These are phyloP conservation scores for Fusarium neocosmosporiellum DNA, from an alignment of 2,329 filamentous ascomycete species.

Conservation along the genomic window DNA sequence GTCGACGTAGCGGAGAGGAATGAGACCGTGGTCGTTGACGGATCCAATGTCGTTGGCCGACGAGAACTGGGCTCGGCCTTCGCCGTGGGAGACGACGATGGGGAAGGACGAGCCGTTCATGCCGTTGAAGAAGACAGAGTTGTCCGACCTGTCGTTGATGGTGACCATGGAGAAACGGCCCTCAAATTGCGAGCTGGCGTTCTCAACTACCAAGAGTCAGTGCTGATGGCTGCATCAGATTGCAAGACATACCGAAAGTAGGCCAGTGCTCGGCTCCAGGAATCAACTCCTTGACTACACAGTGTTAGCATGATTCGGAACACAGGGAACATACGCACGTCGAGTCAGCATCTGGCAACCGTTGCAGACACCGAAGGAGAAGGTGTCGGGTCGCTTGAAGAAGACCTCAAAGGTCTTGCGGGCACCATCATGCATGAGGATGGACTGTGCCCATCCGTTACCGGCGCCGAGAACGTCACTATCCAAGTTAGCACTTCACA, in stretches of 20 bases:
- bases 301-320: background rate
- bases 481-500: constrained; percentile 2
- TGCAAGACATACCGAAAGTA: constrained; percentile 65
- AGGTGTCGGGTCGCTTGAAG: constrained; percentile 90
- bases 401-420: constrained; percentile 84
- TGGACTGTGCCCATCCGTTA: constrained; percentile 94
- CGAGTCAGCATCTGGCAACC: constrained; percentile 95
- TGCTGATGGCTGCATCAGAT: background rate
- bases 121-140: constrained; percentile 44
- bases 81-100: constrained; percentile 45
- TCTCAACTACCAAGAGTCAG: constrained; percentile 65
- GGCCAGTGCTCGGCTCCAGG: constrained; percentile 53
- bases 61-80: constrained; percentile 82
- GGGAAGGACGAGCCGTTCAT: constrained; percentile 42
- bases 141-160: constrained; percentile 37
- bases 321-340: constrained; percentile 25
- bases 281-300: constrained; percentile 41
- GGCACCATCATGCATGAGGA: constrained; percentile 83
- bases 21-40: constrained; percentile 74
- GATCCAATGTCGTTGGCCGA: constrained; percentile 62
- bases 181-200: constrained; percentile 61
- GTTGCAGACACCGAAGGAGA: constrained; percentile 94
- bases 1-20: constrained; percentile 86
- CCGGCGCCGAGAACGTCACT: constrained; percentile 84
- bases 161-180: constrained; percentile 44